A percentile compares a stretch with the other conserved stretches of the same genome.
phyloP scores from a whole-genome alignment of 352 stramenopile species.

The Phytophthora citrophthora region DNA sequence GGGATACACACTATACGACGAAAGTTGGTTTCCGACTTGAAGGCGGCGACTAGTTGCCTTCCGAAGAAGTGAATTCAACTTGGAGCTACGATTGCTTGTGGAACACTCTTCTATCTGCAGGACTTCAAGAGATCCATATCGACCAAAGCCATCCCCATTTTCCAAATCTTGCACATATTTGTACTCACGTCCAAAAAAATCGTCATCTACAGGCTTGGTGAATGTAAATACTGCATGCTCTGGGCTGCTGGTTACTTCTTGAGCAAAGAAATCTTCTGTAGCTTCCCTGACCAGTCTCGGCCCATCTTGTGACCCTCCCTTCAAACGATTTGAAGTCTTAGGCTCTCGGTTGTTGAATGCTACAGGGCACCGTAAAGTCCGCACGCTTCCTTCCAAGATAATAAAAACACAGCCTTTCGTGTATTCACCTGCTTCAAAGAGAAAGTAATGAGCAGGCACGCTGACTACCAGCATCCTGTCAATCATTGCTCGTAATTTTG shows the following conservation, averaged over 20 bases:
- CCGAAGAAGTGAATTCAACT: constrained; percentile 7
- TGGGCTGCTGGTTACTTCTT: neutral
- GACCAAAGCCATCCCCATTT: constrained; percentile 18
- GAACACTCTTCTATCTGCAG: neutral
- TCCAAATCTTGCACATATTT: constrained; percentile 6
- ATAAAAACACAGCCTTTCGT: constrained; percentile 25
- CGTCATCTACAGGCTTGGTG: constrained; percentile 11
- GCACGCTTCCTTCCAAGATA: constrained; percentile 26
- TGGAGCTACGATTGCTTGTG: neutral
- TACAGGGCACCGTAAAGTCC: constrained; percentile 17
- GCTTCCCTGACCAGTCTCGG: neutral
- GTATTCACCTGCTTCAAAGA: constrained; percentile 36
- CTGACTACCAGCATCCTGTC: constrained; percentile 19
- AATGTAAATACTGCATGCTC: constrained; percentile 8
- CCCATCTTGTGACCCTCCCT: neutral
- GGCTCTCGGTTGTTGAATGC: neutral
- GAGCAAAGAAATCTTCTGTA: neutral
- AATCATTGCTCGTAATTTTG: constrained; percentile 18
- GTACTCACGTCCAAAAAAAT: constrained; percentile 16
- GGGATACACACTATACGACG: constrained; percentile 11
- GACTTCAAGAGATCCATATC: constrained; percentile 6
- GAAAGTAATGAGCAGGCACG: constrained; percentile 25
- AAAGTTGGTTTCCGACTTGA: constrained; percentile 6
- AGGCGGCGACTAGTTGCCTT: constrained; percentile 2
- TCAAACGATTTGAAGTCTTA: constrained; percentile 1